Evolutionary conservation across 2,329 filamentous ascomycete genomes (phyloP), one percentile per base, ranked within the genome.

Genomic region (Magnaporthales sp.): DNA sequence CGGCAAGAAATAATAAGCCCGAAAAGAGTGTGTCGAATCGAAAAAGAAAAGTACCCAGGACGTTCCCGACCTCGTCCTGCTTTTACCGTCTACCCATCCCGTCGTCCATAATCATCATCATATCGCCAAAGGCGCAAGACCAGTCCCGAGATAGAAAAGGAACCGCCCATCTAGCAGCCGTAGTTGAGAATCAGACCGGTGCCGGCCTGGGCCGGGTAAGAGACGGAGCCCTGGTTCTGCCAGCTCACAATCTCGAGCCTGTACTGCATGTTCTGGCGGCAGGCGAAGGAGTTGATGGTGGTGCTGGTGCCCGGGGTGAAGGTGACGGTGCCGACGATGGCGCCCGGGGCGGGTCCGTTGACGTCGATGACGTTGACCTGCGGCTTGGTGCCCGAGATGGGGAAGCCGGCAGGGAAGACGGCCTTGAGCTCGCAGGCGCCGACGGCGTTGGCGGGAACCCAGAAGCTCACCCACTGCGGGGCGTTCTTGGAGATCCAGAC

Each of bases 341-440:
- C 62, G 19, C 73, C 73, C 4, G 68, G 58, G 1, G 68, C 70
- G 4, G 70, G 69, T 1, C 73, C 73, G 68, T 71, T 66, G 31
- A 68, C 46, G 58, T 65, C 70, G 19, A 66, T 63, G 30, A 73
- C 67, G 68, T 71, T 68, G 58, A 71, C 68, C 61, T 68, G 67
- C 26, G 68, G 38, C 30, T 60, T 64, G 56, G 70, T 70, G 2
- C 32, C 32, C 4, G 63, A 60, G 67, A 71, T 68, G 29, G 70
- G 68, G 70, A 73, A 74, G 66, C 67, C 66, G 9, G 70, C 68
- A 8, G 74, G 74, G 70, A 75, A 74, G 61, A 67, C 67, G 64
- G 70, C 71, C 62, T 73, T 66, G 11, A 75, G 72, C 38, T 67
- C 60, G 72, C 74, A 75, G 13, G 73, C 69, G 9, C 72, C 73